Evolutionary conservation across 331 rosid genomes (phyloP), one percentile per base, ranked within the genome.

Genomic region (Phaseolus coccineus): DNA sequence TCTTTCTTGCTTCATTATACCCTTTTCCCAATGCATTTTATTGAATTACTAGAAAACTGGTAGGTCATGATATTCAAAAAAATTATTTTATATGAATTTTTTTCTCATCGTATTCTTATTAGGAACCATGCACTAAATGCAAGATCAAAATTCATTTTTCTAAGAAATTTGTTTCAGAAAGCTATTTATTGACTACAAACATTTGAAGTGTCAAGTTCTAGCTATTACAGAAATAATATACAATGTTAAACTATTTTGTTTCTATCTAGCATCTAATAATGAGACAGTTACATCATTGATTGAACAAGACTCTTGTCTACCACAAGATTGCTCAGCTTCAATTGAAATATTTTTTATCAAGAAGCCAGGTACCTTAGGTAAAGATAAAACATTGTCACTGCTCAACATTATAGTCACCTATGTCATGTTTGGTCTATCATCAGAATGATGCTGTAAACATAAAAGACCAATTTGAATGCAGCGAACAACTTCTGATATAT

Each of bases 391-490:
- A 39, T 4, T 65, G 8, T 65, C 71, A 65, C 51, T 37, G 8
- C 30, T 65, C 30, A 65, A 65, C 71, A 65, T 65, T 39, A 39
- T 31, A 37, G 19, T 5, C 16, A 65, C 31, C 4, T 51, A n/a
- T 37, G 71, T 65, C 71, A 65, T 65, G 16, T 65, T 39, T 35
- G 71, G 71, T 4, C 71, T 65, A 19, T 65, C 75, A 30, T 50
- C 28, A 1, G 62, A 62, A 14, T 50, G 61, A 50, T 70, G 62
- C 4, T 70, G 75, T n/a, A 70, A 0, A 50, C 75, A 50, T 70
- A 50, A 48, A 48, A 69, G 59, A 69, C 74, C 74, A 28, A 69
- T 61, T 14, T 79, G 86, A 27, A 88, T 74, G 74, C 89, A 88
- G 0, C 80, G 76, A 3, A 72, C 2, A 0, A 71, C 83, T 70